These are phyloP conservation scores for Stagonosporopsis rhizophila DNA, from an alignment of 2,329 filamentous ascomycete genomes.

Conservation along the genomic window DNA sequence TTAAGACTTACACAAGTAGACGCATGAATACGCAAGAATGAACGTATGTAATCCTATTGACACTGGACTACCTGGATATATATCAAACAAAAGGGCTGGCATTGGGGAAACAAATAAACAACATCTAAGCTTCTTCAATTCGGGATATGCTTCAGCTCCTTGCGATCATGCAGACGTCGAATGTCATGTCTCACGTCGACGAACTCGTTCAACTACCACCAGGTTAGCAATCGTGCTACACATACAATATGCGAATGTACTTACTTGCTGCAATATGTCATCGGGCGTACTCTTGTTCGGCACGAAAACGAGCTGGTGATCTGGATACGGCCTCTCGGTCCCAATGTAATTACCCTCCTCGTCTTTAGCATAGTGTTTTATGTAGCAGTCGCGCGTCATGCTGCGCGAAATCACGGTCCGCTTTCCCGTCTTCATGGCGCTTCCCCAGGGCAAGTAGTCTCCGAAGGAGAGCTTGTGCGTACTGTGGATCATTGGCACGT, in stretches of 20 bases:
- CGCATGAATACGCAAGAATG: not conserved
- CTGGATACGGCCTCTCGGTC: constrained; percentile 14
- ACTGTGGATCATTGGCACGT: constrained; percentile 16
- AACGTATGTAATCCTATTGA: not conserved
- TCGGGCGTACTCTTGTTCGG: constrained; percentile 14
- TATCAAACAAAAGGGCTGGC: not conserved
- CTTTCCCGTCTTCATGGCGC: constrained; percentile 12
- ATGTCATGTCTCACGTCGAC: constrained; percentile 16
- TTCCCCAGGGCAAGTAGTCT: constrained; percentile 11
- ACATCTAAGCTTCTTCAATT: not conserved
- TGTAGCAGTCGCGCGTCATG: constrained; percentile 17
- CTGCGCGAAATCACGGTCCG: constrained; percentile 12
- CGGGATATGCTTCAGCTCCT: constrained; percentile 8
- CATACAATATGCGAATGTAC: not conserved
- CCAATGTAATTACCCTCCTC: constrained; percentile 16
- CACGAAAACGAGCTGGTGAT: constrained; percentile 14
- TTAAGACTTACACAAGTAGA: not conserved
- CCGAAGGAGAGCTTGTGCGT: constrained; percentile 11
- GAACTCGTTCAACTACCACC: constrained; percentile 9
- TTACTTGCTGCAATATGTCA: constrained; percentile 11
- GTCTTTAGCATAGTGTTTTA: constrained; percentile 19
- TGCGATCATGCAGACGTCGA: constrained; percentile 7
- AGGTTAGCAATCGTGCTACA: not conserved
- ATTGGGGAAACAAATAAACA: not conserved
- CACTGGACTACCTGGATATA: not conserved